phyloP scores from a whole-genome alignment of 2,329 filamentous ascomycete species.

The Colletotrichum noveboracense region DNA sequence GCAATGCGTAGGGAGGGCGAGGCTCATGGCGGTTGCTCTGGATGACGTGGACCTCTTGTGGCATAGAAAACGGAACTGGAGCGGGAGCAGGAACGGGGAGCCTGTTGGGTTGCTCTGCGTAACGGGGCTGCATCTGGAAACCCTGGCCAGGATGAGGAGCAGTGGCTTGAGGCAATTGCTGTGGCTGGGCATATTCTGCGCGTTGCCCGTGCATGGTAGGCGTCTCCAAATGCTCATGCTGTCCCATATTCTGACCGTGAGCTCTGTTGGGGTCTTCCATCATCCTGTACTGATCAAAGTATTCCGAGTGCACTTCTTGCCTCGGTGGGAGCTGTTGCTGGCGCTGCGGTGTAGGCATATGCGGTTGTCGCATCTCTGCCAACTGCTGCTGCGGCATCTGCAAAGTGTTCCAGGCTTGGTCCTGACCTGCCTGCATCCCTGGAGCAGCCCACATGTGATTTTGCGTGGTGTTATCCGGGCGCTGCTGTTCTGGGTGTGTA shows the following conservation, averaged over 20 bases:
- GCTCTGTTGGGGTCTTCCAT: not conserved
- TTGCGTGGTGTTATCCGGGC: not conserved
- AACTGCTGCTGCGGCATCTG: conserved; percentile 9
- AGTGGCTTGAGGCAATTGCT: not conserved
- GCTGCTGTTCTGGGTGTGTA: conserved; percentile 6
- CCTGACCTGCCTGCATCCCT: not conserved
- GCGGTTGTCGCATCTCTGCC: conserved; percentile 7
- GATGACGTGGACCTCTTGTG: conserved; percentile 12
- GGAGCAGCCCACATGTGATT: conserved; percentile 5
- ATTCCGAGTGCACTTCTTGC: not conserved
- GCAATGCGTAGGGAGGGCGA: not conserved
- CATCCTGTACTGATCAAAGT: conserved; percentile 12
- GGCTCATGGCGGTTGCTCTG: conserved; percentile 11
- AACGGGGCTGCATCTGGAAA: conserved; percentile 7
- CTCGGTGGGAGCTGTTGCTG: conserved; percentile 4
- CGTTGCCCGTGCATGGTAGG: not conserved
- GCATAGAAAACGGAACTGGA: not conserved
- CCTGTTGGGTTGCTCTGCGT: not conserved
- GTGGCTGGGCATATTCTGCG: not conserved
- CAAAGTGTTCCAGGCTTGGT: conserved; percentile 6
- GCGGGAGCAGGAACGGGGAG: not conserved
- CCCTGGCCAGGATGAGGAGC: not conserved
- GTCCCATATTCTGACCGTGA: not conserved
- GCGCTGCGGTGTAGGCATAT: conserved; percentile 1
- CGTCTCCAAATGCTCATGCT: not conserved